Percentiles rank a stretch among this genome's conserved stretches.
phyloP scores from a whole-genome alignment of 257 asterid genomes.

The Lithospermum erythrorhizon region DNA sequence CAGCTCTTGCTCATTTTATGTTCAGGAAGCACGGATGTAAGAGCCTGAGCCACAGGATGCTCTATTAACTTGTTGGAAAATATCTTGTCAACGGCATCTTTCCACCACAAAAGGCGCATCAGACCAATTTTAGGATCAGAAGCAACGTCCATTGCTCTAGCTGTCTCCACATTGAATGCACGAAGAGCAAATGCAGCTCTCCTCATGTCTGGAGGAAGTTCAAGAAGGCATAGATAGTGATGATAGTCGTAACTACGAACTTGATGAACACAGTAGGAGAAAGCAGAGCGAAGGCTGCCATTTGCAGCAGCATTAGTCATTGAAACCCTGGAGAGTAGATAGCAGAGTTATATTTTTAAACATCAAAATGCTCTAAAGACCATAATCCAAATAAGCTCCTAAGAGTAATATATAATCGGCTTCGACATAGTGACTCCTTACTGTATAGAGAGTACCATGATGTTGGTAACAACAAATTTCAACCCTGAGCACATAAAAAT shows the following conservation, averaged over 20 bases:
- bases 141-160: slow-evolving; percentile 87
- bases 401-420: too few species aligned
- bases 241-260: slow-evolving; percentile 86
- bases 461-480: too few species aligned
- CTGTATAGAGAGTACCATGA: too few species aligned
- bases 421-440: too few species aligned
- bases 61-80: slow-evolving; percentile 57
- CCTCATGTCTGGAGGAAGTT: slow-evolving; percentile 77
- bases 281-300: slow-evolving; percentile 43
- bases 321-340: background rate
- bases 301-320: slow-evolving; percentile 48
- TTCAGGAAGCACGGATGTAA: slow-evolving; percentile 50
- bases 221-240: slow-evolving; percentile 95
- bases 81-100: slow-evolving; percentile 81
- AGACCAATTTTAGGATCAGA: slow-evolving; percentile 94
- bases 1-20: slow-evolving; percentile 61
- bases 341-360: background rate
- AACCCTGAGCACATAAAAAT: too few species aligned
- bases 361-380: too few species aligned
- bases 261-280: slow-evolving; percentile 85
- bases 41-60: slow-evolving; percentile 89
- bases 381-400: too few species aligned
- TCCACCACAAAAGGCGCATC: slow-evolving; percentile 96
- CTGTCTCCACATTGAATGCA: slow-evolving; percentile 84
- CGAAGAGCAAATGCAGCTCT: slow-evolving; percentile 82